Evolutionary conservation across 2,329 filamentous ascomycete species (phyloP).

Genomic region (Fusarium sp.): DNA sequence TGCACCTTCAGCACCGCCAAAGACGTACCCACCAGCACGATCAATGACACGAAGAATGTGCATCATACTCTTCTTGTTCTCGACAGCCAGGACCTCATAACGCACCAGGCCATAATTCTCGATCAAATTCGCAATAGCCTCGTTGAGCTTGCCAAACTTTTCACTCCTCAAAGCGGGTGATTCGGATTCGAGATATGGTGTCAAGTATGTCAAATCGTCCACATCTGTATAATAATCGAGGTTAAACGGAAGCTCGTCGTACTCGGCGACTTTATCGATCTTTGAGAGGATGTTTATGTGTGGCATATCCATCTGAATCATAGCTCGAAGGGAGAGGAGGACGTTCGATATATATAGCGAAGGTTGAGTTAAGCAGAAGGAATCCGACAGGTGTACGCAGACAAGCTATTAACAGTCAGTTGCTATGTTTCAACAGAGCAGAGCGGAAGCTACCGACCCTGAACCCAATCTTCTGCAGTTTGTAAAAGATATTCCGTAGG

Average conservation of each 20-base stretch:
- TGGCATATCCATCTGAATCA: slow-evolving; percentile 98
- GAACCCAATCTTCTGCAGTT: slow-evolving; percentile 90
- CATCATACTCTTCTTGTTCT: slow-evolving; percentile 98
- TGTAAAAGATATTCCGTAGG: slow-evolving; percentile 90
- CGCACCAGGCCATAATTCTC: slow-evolving; percentile 90
- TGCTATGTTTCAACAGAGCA: too few species aligned
- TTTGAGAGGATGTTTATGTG: slow-evolving; percentile 97
- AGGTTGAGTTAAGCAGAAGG: slow-evolving; percentile 90
- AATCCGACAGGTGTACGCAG: slow-evolving; percentile 92
- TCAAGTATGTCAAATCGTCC: slow-evolving; percentile 87
- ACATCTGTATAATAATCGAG: slow-evolving; percentile 98
- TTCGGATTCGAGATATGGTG: slow-evolving; percentile 84
- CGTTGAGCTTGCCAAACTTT: slow-evolving; percentile 88
- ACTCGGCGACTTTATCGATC: slow-evolving; percentile 91
- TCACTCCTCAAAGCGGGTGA: slow-evolving; percentile 74
- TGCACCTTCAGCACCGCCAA: slow-evolving; percentile 88
- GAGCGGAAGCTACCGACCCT: slow-evolving; percentile 70
- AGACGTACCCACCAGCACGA: slow-evolving; percentile 91
- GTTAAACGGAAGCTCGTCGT: slow-evolving; percentile 91
- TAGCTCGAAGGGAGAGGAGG: slow-evolving; percentile 90
- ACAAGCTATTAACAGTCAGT: slow-evolving; percentile 74
- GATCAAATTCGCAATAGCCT: slow-evolving; percentile 86
- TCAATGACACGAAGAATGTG: slow-evolving; percentile 89
- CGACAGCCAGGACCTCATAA: slow-evolving; percentile 94
- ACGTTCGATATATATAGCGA: slow-evolving; percentile 96